These are phyloP conservation scores for Alternaria gaisen DNA, from an alignment of 2,329 filamentous ascomycete genomes.

Conservation along the genomic window DNA sequence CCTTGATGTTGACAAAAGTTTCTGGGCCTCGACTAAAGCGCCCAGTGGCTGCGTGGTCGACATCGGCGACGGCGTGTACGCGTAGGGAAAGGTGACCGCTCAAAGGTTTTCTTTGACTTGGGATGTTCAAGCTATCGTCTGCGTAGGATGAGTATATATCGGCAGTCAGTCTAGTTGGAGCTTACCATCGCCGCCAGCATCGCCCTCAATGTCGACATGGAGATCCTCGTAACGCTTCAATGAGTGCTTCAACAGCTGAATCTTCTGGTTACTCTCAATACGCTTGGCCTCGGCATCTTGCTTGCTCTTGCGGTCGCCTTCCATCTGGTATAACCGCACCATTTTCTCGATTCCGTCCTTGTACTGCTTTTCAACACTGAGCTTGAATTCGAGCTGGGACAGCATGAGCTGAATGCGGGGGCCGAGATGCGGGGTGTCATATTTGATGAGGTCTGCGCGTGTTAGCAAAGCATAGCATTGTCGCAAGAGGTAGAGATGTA, in stretches of 20 bases:
- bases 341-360: conserved; percentile 99
- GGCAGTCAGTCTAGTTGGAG: conserved; percentile 4
- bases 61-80: conserved; percentile 88
- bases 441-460: conserved; percentile 89
- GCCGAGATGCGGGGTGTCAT: conserved; percentile 92
- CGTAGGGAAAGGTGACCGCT: conserved; percentile 88
- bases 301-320: conserved; percentile 95
- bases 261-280: conserved; percentile 97
- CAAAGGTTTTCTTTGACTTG: conserved; percentile 94
- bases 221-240: conserved; percentile 97
- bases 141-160: conserved; percentile 40
- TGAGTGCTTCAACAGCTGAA: conserved; percentile 92
- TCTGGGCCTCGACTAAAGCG: conserved; percentile 90
- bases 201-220: conserved; percentile 86
- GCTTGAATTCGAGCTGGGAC: conserved; percentile 97
- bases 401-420: conserved; percentile 99
- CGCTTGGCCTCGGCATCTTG: conserved; percentile 88
- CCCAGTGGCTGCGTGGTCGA: conserved; percentile 85
- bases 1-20: conserved; percentile 95
- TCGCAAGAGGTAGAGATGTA: conserved; percentile 56
- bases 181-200: conserved; percentile 80
- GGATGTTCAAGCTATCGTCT: conserved; percentile 97
- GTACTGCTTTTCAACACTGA: conserved; percentile 98
- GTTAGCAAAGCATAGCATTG: not conserved
- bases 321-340: conserved; percentile 96